These are phyloP conservation scores for Mycena haematopus DNA, from an alignment of 768 basidiomycete genomes.

Conservation along the genomic window DNA sequence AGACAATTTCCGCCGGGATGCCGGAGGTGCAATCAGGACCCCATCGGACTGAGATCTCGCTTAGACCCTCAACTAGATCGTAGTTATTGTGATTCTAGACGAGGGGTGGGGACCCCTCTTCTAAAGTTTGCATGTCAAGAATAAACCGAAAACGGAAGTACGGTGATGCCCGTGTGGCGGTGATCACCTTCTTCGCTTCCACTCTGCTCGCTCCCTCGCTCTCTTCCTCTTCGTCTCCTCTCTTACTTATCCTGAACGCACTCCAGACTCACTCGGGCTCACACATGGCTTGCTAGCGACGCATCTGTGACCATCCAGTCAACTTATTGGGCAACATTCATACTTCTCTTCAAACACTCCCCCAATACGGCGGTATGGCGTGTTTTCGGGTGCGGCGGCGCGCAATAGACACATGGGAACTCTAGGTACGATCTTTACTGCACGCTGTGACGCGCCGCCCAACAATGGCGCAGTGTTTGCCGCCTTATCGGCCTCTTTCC, in stretches of 20 bases:
- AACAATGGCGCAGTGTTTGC: background rate
- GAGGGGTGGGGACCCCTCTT: background rate
- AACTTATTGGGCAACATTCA: background rate
- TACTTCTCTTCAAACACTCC: background rate
- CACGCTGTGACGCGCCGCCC: background rate
- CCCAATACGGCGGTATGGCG: background rate
- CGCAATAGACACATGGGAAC: background rate
- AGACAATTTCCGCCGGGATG: constrained; percentile 1
- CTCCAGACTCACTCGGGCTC: background rate
- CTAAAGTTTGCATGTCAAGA: background rate
- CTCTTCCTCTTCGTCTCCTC: background rate
- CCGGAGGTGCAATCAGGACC: constrained; percentile 3
- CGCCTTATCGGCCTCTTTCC: background rate
- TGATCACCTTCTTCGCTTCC: background rate
- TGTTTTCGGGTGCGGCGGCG: background rate
- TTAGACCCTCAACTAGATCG: constrained; percentile 1
- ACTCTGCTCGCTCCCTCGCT: background rate
- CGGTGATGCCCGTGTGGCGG: constrained; percentile 4
- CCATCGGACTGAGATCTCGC: constrained; percentile 2
- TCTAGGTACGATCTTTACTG: background rate
- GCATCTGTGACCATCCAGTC: background rate
- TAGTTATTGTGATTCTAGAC: background rate
- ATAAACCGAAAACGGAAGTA: background rate
- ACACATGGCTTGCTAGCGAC: background rate
- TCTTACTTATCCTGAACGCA: background rate